Conservation (phyloP, 257 asterid species). For the Solanum gandarillasii region DNA sequence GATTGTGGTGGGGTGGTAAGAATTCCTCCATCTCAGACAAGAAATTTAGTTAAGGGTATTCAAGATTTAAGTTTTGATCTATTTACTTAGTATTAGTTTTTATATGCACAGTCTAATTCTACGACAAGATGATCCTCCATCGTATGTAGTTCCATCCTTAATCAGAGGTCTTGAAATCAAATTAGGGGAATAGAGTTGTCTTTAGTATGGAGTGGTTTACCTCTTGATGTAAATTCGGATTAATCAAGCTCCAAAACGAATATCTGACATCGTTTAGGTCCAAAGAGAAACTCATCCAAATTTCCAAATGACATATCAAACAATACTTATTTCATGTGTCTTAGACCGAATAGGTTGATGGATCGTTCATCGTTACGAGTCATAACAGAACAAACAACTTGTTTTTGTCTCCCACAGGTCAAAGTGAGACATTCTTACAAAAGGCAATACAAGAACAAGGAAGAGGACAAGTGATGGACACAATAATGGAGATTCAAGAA, state of each 20-base stretch:
- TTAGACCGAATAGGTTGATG: background rate
- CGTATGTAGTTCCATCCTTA: background rate
- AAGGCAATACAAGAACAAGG: constrained; percentile 43
- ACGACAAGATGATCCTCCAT: background rate
- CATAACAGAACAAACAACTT: background rate
- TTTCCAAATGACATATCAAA: background rate
- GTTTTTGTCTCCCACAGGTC: constrained; percentile 8
- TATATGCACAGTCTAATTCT: background rate
- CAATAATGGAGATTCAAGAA: constrained; percentile 37
- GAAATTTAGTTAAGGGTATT: background rate
- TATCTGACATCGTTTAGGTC: background rate
- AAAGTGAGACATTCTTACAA: constrained; percentile 35
- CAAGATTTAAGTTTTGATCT: background rate
- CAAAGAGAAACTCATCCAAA: background rate
- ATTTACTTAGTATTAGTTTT: background rate
- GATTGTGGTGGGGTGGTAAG: background rate
- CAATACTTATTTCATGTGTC: background rate
- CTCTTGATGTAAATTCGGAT: background rate
- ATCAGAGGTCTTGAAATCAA: background rate
- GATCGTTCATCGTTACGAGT: background rate
- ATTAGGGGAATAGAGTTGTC: background rate
- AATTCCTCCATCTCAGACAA: background rate
- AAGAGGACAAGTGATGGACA: constrained; percentile 39
- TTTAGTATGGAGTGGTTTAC: background rate
- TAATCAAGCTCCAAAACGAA: background rate